These are phyloP conservation scores for Umbellularia californica DNA, from an alignment of 164 flowering plant species.

Conservation along the genomic window DNA sequence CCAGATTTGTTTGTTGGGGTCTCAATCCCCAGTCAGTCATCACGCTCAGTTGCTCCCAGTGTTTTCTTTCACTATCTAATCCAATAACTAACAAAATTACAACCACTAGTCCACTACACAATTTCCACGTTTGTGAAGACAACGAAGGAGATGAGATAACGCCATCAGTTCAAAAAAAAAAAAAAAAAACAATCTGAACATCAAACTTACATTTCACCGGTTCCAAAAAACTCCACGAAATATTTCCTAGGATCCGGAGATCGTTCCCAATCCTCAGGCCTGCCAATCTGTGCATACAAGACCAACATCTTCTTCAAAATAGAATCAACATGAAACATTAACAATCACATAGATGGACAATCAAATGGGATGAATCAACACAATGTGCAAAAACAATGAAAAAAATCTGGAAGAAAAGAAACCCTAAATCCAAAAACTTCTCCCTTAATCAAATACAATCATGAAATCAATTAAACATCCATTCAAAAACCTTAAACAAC, in stretches of 20 bases:
- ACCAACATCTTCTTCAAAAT: not conserved
- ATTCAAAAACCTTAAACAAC: too few species aligned
- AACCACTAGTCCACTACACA: not conserved
- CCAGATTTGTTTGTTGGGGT: too few species aligned
- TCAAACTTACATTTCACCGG: constrained; percentile 75
- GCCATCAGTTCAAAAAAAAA: not conserved
- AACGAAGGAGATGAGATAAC: not conserved
- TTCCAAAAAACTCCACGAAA: constrained; percentile 93
- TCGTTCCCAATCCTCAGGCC: constrained; percentile 81
- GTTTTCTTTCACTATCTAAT: not conserved
- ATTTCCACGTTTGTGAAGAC: not conserved
- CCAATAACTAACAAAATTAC: not conserved
- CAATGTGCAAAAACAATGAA: not conserved
- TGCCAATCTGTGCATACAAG: constrained; percentile 62
- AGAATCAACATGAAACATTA: constrained; percentile 5
- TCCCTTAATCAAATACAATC: not conserved
- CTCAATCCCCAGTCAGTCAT: not conserved
- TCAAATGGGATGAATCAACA: not conserved
- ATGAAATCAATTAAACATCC: not conserved
- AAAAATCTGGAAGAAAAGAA: not conserved
- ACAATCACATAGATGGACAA: not conserved
- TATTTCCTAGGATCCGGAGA: constrained; percentile 78
- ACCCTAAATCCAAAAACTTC: not conserved
- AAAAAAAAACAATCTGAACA: not conserved
- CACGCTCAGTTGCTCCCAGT: not conserved